Evolutionary conservation across 2,329 filamentous ascomycete species (phyloP).

Genomic region (Sordariomycetes sp.): DNA sequence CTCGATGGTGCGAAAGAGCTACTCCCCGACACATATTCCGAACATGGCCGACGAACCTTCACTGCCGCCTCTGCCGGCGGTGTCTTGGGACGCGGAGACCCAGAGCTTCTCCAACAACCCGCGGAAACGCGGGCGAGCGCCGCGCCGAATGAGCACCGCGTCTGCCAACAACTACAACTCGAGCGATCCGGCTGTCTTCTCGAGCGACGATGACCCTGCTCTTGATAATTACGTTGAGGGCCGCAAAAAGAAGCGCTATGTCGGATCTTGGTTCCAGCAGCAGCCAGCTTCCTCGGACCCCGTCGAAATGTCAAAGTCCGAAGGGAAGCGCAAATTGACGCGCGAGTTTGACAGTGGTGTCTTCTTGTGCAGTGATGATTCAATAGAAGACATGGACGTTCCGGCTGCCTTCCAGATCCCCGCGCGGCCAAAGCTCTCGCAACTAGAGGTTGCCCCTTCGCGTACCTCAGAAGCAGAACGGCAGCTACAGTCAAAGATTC

Average conservation of each 20-base stretch:
- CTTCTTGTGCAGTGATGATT: constrained; percentile 48
- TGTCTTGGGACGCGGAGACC: constrained; percentile 27
- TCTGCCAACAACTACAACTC: constrained; percentile 39
- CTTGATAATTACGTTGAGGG: constrained; percentile 54
- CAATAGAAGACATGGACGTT: neutral
- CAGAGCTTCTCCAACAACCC: constrained; percentile 28
- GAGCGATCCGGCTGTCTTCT: constrained; percentile 64
- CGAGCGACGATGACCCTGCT: constrained; percentile 61
- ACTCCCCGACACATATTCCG: neutral
- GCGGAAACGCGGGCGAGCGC: constrained; percentile 26
- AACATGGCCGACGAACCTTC: constrained; percentile 31
- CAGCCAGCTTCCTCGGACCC: constrained; percentile 34
- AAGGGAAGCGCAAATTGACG: constrained; percentile 42
- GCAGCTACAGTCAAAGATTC: constrained; percentile 35
- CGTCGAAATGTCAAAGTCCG: constrained; percentile 14
- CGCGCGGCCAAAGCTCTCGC: constrained; percentile 25
- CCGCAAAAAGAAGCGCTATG: constrained; percentile 51
- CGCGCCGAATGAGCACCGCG: constrained; percentile 14
- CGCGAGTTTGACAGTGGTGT: constrained; percentile 61
- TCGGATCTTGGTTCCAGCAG: constrained; percentile 61
- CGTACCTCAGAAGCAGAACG: constrained; percentile 31
- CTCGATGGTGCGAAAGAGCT: neutral
- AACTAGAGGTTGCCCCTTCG: constrained; percentile 20
- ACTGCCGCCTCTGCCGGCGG: constrained; percentile 26
- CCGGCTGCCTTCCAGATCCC: constrained; percentile 1